These are phyloP conservation scores for Calonectria multiphialidica DNA, from an alignment of 2,329 filamentous ascomycete species.

Conservation along the genomic window DNA sequence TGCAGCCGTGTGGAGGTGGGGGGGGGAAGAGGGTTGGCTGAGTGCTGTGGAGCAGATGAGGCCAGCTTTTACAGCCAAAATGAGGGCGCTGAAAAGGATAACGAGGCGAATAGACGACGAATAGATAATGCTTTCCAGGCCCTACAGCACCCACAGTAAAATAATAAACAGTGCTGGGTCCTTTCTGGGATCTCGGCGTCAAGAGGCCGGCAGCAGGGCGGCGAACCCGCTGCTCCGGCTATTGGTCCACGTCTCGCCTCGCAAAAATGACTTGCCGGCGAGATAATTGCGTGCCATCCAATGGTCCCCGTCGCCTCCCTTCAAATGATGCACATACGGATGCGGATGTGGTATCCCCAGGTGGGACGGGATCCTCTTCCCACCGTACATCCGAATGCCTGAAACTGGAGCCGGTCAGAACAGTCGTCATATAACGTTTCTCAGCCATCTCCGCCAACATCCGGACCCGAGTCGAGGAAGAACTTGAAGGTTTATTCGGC, in stretches of 20 bases:
- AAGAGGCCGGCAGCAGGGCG: neutral
- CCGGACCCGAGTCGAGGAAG: neutral
- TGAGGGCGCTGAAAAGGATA: no score
- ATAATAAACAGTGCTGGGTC: neutral
- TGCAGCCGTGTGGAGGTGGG: neutral
- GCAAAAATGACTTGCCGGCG: conserved; percentile 1
- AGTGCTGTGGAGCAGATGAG: neutral
- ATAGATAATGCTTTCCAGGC: neutral
- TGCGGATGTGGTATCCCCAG: neutral
- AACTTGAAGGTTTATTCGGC: conserved; percentile 38
- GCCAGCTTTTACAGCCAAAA: neutral
- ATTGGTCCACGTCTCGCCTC: conserved; percentile 19
- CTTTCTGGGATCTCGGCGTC: neutral
- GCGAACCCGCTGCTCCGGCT: conserved; percentile 11
- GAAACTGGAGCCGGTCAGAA: neutral
- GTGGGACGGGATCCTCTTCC: neutral
- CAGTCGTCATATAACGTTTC: neutral
- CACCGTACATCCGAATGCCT: neutral
- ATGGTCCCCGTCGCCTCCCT: neutral
- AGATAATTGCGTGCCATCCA: neutral
- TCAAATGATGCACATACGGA: neutral
- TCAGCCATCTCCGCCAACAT: neutral
- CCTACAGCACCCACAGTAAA: neutral
- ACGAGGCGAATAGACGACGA: neutral
- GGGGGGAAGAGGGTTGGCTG: no score